These are phyloP conservation scores for Beta corolliflora DNA, from an alignment of 179 eudicot species.

Conservation along the genomic window DNA sequence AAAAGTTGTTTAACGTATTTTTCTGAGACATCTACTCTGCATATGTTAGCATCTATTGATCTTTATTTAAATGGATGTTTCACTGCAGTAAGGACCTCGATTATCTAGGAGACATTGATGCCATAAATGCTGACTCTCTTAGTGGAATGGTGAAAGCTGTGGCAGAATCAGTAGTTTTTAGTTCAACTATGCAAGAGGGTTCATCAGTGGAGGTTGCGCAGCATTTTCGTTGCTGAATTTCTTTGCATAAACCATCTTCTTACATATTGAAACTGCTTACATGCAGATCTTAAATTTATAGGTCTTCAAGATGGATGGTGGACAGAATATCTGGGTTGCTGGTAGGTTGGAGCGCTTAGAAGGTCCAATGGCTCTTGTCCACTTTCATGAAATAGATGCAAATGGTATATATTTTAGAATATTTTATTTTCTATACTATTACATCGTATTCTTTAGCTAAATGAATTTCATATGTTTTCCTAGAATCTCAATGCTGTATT, in stretches of 20 bases:
- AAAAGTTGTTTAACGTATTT: background rate
- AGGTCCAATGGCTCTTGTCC: constrained; percentile 38
- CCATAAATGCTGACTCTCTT: constrained; percentile 24
- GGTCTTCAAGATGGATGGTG: constrained; percentile 38
- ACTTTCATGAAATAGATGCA: constrained; percentile 23
- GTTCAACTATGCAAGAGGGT: constrained; percentile 38
- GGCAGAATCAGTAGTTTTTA: constrained; percentile 25
- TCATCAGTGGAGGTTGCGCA: constrained; percentile 52
- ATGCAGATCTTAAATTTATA: constrained; percentile 29
- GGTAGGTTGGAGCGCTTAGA: constrained; percentile 34
- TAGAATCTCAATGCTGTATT: constrained; percentile 9
- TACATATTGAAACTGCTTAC: constrained; percentile 20
- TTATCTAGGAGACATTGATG: constrained; percentile 19
- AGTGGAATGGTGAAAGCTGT: constrained; percentile 15
- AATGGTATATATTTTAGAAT: constrained; percentile 15
- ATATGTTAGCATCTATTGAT: background rate
- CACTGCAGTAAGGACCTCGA: constrained; percentile 32
- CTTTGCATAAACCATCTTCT: constrained; percentile 17
- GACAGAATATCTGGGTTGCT: constrained; percentile 31
- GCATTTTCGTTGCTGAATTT: background rate
- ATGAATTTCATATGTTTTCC: background rate
- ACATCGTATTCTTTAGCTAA: too few relatives aligned
- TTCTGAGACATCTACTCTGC: background rate
- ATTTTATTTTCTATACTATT: background rate
- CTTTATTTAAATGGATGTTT: constrained; percentile 16